Conservation (phyloP, 208 protist species). For the Wallacemonas sp. region DNA sequence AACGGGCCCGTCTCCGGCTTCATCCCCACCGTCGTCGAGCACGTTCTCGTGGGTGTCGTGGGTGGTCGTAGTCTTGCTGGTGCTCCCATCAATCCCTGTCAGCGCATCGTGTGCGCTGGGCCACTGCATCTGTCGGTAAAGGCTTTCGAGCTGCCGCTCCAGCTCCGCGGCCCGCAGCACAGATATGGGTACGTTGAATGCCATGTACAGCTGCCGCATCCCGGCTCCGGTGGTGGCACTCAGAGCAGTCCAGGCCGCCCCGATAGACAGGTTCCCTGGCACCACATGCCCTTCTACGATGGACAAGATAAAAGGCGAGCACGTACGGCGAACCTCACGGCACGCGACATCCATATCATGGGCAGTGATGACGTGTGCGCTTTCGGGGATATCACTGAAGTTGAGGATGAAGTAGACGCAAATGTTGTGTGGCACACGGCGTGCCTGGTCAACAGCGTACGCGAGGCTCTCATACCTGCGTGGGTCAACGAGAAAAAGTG, state of each 20-base stretch:
- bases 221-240: conserved; percentile 50
- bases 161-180: conserved; percentile 43
- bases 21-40: not conserved
- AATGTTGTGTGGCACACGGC: conserved; percentile 48
- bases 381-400: conserved; percentile 37
- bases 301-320: conserved; percentile 45
- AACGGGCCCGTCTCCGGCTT: not conserved
- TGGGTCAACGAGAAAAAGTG: conserved; percentile 72
- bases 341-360: conserved; percentile 51
- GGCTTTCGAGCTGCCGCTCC: conserved; percentile 39
- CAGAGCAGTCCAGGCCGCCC: conserved; percentile 46
- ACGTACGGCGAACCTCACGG: conserved; percentile 31
- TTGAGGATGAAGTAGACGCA: conserved; percentile 75
- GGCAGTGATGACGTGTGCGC: conserved; percentile 33
- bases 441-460: conserved; percentile 60
- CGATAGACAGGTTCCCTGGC: conserved; percentile 36
- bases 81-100: too few relatives aligned
- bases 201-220: conserved; percentile 40
- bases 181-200: conserved; percentile 64
- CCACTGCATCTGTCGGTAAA: conserved; percentile 15
- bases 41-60: not conserved
- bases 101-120: not conserved
- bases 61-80: too few relatives aligned
- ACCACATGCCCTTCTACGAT: conserved; percentile 43
- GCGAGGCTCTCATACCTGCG: conserved; percentile 50